Percentiles rank a stretch among this genome's conserved stretches.
Evolutionary conservation across 345 rosid species (phyloP).

Genomic region (Eucalyptus marginata): DNA sequence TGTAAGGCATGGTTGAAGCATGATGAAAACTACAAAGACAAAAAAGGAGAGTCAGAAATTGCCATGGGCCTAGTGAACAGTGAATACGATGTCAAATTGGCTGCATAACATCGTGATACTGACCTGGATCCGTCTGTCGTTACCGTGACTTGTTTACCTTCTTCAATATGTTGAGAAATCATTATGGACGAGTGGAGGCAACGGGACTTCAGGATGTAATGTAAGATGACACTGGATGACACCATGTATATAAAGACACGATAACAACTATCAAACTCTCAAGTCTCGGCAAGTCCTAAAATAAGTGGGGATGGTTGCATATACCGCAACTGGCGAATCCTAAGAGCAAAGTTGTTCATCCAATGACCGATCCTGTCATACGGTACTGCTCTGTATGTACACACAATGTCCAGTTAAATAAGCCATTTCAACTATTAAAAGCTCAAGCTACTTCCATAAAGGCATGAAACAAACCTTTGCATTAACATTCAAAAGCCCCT

Average conservation of each 20-base stretch:
- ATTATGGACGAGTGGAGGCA: neutral
- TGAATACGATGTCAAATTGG: neutral
- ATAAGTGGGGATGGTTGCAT: neutral
- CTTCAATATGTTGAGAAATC: neutral
- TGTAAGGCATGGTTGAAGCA: neutral
- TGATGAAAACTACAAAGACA: neutral
- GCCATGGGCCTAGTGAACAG: neutral
- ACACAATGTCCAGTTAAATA: neutral
- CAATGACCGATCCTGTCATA: neutral
- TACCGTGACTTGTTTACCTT: neutral
- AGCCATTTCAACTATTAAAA: neutral
- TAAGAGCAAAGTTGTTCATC: neutral
- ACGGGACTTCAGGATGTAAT: neutral
- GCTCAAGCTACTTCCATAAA: neutral
- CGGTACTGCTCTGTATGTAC: neutral
- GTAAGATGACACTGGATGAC: neutral
- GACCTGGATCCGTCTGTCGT: neutral
- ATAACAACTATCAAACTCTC: neutral
- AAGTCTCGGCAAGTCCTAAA: neutral
- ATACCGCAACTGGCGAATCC: neutral
- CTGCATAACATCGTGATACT: neutral
- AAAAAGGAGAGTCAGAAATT: neutral
- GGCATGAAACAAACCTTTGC: neutral
- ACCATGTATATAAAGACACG: neutral
- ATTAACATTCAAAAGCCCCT: neutral